These are phyloP conservation scores for Rhododendron henanense DNA, from an alignment of 148 eudicot genomes.

Conservation along the genomic window DNA sequence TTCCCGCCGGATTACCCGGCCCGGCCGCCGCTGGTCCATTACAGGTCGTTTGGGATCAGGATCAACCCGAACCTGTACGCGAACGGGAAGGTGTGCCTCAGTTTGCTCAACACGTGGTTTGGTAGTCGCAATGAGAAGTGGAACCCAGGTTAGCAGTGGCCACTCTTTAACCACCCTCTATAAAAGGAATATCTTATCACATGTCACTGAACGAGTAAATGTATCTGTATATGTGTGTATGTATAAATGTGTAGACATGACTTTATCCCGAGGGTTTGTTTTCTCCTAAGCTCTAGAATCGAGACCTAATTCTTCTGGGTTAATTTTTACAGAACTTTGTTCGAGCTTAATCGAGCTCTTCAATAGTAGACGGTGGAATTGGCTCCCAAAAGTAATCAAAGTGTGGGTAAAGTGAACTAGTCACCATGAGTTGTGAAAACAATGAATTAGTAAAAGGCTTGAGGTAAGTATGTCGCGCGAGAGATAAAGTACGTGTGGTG, in stretches of 20 bases:
- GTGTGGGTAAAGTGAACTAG: background rate
- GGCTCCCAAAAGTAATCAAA: too few species aligned
- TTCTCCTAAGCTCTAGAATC: background rate
- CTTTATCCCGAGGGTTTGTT: too few species aligned
- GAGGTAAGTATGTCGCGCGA: too few species aligned
- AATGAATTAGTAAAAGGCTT: background rate
- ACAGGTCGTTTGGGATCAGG: constrained; percentile 51
- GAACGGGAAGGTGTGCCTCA: constrained; percentile 56
- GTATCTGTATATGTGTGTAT: too few species aligned
- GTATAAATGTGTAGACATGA: too few species aligned
- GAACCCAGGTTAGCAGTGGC: constrained; percentile 21
- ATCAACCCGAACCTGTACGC: constrained; percentile 72
- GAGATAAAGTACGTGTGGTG: background rate
- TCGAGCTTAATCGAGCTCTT: background rate
- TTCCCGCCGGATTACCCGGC: constrained; percentile 64
- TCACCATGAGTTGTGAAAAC: background rate
- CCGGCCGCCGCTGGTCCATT: constrained; percentile 50
- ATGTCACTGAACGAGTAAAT: too few species aligned
- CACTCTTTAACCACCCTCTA: too few species aligned
- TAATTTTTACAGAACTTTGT: too few species aligned
- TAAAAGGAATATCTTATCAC: background rate
- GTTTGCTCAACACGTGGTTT: constrained; percentile 72
- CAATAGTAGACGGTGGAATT: background rate
- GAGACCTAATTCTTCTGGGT: background rate
- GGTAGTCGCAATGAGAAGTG: constrained; percentile 47